Evolutionary conservation across 805 yeast genomes (phyloP).

Genomic region (Candida schatavii): DNA sequence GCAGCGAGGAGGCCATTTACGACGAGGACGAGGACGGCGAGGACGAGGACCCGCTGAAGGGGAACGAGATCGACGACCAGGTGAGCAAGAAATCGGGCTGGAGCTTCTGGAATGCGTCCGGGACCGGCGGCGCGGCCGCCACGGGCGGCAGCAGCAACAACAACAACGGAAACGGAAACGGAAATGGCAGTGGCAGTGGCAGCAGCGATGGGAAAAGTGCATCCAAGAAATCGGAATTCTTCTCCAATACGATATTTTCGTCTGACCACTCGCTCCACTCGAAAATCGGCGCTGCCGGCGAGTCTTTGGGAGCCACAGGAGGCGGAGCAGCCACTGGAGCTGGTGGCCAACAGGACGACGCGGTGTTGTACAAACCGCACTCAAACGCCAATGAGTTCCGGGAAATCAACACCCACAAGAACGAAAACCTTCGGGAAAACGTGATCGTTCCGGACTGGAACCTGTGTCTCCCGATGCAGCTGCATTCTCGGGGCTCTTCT

Average conservation of each 20-base stretch:
- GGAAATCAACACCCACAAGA: constrained; percentile 43
- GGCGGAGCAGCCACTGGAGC: constrained; percentile 9
- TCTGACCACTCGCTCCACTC: constrained; percentile 26
- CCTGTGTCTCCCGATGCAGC: constrained; percentile 31
- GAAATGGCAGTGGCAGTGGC: constrained; percentile 5
- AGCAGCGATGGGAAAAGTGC: constrained; percentile 3
- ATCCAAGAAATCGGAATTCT: not conserved
- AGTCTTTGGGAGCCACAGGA: no score
- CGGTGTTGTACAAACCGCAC: constrained; percentile 44
- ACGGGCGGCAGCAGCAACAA: constrained; percentile 4
- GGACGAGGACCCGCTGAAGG: constrained; percentile 19
- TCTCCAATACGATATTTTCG: constrained; percentile 29
- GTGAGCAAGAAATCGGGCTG: constrained; percentile 21
- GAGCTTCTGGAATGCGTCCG: constrained; percentile 33
- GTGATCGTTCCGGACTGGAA: constrained; percentile 43
- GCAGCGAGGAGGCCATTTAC: constrained; percentile 34
- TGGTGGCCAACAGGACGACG: constrained; percentile 30
- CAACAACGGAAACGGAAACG: constrained; percentile 9
- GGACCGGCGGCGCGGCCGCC: constrained; percentile 1
- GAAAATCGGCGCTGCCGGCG: constrained; percentile 9
- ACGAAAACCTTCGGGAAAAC: constrained; percentile 40
- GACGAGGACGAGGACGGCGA: constrained; percentile 14
- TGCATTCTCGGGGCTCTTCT: constrained; percentile 11
- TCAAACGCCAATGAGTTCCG: constrained; percentile 37
- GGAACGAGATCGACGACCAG: constrained; percentile 35